phyloP scores from a whole-genome alignment of 139 green algal species.

The Volvox reticuliferus region DNA sequence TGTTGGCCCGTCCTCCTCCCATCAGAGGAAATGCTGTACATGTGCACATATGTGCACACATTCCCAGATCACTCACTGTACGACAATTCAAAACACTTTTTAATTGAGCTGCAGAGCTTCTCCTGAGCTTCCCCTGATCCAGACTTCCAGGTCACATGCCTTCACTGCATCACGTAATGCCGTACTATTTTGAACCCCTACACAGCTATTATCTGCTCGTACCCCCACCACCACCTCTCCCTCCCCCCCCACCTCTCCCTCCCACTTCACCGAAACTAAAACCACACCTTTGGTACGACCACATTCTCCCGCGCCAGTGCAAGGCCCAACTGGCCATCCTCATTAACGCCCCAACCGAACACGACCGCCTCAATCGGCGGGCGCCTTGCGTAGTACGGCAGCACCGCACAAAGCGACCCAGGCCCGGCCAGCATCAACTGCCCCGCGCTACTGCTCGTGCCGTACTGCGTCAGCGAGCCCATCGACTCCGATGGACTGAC shows the following conservation, averaged over 20 bases:
- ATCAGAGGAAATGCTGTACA: too few relatives aligned
- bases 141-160: too few relatives aligned
- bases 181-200: too few relatives aligned
- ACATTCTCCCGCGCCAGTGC: slow-evolving; percentile 25
- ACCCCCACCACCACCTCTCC: neutral
- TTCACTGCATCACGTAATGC: too few relatives aligned
- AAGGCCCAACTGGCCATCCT: slow-evolving; percentile 89
- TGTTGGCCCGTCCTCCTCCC: too few relatives aligned
- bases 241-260: neutral
- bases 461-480: slow-evolving; percentile 18
- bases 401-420: slow-evolving; percentile 30
- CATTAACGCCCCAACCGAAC: slow-evolving; percentile 88
- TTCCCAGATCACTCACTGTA: too few relatives aligned
- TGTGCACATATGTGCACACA: too few relatives aligned
- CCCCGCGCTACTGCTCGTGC: neutral
- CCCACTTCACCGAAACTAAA: neutral
- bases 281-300: slow-evolving; percentile 46
- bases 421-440: slow-evolving; percentile 17
- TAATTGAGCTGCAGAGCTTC: too few relatives aligned
- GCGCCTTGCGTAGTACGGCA: slow-evolving; percentile 42
- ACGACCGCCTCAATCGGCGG: slow-evolving; percentile 89
- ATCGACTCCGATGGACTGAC: neutral
- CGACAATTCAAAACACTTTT: too few relatives aligned
- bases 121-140: too few relatives aligned
- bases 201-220: neutral